Evolutionary conservation across 352 stramenopile genomes (phyloP).

Genomic region (Pythium brassicae): DNA sequence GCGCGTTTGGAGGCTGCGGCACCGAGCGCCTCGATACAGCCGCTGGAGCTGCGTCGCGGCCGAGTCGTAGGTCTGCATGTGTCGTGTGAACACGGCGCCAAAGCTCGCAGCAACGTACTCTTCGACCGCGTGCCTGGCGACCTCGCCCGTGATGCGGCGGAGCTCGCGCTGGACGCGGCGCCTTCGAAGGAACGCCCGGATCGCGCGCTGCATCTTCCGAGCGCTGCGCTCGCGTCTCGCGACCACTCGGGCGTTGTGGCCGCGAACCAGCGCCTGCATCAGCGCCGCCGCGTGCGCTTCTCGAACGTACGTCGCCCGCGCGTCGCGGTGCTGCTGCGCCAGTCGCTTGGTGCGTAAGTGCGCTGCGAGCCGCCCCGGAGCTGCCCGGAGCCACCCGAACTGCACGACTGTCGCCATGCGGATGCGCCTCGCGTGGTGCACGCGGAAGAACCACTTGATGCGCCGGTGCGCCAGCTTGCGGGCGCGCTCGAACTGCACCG

Average conservation of each 20-base stretch:
- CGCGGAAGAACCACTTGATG: slow-evolving; percentile 80
- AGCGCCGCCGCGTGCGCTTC: slow-evolving; percentile 30
- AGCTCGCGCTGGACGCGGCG: slow-evolving; percentile 36
- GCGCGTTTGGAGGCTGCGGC: slow-evolving; percentile 27
- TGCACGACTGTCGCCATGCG: slow-evolving; percentile 42
- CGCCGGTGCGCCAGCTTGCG: slow-evolving; percentile 52
- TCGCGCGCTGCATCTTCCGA: slow-evolving; percentile 36
- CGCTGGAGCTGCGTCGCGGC: slow-evolving; percentile 61
- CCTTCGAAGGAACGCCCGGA: slow-evolving; percentile 33
- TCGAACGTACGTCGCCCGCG: slow-evolving; percentile 16
- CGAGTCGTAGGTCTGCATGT: slow-evolving; percentile 29
- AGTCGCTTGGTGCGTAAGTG: slow-evolving; percentile 38
- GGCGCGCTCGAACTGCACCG: slow-evolving; percentile 25
- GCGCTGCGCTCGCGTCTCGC: slow-evolving; percentile 36
- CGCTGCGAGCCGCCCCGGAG: slow-evolving; percentile 32
- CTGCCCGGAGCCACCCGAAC: slow-evolving; percentile 66
- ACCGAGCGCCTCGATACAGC: slow-evolving; percentile 33
- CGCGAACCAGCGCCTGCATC: slow-evolving; percentile 53
- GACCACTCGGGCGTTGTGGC: slow-evolving; percentile 31
- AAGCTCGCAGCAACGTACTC: slow-evolving; percentile 27
- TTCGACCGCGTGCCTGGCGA: slow-evolving; percentile 16
- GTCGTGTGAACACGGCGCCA: slow-evolving; percentile 16
- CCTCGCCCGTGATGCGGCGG: slow-evolving; percentile 21
- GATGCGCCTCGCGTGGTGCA: slow-evolving; percentile 39
- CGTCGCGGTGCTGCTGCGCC: slow-evolving; percentile 2